Base-by-base conservation (phyloP, 805 yeast species). In the Jamesozyma lodderae region DNA sequence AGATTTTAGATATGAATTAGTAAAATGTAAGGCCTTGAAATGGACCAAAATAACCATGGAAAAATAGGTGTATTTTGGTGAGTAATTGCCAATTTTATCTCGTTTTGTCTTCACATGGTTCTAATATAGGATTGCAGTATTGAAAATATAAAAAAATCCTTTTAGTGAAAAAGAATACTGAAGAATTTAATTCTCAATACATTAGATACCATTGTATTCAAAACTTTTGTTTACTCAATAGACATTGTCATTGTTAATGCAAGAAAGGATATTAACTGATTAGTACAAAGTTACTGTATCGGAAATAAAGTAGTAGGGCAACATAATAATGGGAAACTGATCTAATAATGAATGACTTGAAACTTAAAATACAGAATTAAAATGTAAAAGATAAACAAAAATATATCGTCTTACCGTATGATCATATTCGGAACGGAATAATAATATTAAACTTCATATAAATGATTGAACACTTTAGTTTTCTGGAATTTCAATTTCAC, bases 401-500 rank as follows among this genome's bases (percentile, higher is more conserved):
- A 37, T 39, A 41, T 33, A 30, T 30, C 25, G 19, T n/a, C n/a
- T 29, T n/a, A 16, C 31, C 18, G 31, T 5, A 10, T 11, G 10
- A 27, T 22, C 21, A 24, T 33, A 15, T 16, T 13, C 30, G 18
- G 18, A 16, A 6, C 9, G 10, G 28, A 32, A 21, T 32, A 15
- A 32, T 21, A 11, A 14, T 22, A 32, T 31, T 21, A 19, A 31
- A 31, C 16, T 33, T 33, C 27, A 26, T 27, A 20, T 34, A 18
- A 10, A 16, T 37, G 38, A 35, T 44, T 44, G 38, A 43, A 42
- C 46, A 46, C 43, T 51, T 59, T 58, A 59, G 57, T 51, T 56
- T 49, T 48, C 60, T 55, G 63, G 62, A 54, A 66, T 68, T 57
- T 90, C 97, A 67, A 92, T 81, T 73, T 87, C 96, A 73, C 98